Base-by-base conservation (phyloP, 352 stramenopile species). In the Phytopythium sindhum region DNA sequence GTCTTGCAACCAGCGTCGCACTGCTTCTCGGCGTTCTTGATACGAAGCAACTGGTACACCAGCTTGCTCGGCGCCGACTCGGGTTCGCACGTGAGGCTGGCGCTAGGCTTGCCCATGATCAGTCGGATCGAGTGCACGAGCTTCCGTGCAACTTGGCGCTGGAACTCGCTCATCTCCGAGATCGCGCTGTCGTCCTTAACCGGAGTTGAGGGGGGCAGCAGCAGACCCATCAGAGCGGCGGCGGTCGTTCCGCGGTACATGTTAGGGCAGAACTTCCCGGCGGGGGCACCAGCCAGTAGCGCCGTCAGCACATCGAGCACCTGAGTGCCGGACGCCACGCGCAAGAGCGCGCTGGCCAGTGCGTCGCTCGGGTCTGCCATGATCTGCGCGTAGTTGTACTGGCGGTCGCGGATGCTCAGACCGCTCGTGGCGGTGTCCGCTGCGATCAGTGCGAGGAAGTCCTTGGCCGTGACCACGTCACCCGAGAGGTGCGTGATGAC, bases 341-440 rank as follows among this genome's bases (percentile, higher is more conserved):
- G 69, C 6, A 90, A 53, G 39, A 89, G 52, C 44, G 77, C 70
- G 35, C 66, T 84, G 14, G 73, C 79, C 19, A 86, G 48, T 5
- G 60, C 64, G 54, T 90, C 79, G 9, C 71, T 61, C 1, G 77
- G 77, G n/a, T 82, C 72, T 0, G 77, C 81, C 4, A 88, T 56
- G 1, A 90, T 71, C 52, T 89, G 79, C 12, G 78, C 71, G 65
- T 88, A 90, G 63, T 88, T 90, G 72, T 86, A 90, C 58, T 84
- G 70, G 19, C 60, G 65, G 23, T 74, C 63, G 31, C 79, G 74
- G 33, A 78, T 74, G 35, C 71, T 80, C 17, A 89, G 64, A 1
- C 78, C 81, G 10, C 47, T 60, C 1, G 78, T 81, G 29, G 71
- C 63, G 35, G 67, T 61, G 9, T 81, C 72, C 9, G 65, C 61